These are phyloP conservation scores for Mortierella sp. DNA, from an alignment of 371 early-diverging fungal species.

Conservation along the genomic window DNA sequence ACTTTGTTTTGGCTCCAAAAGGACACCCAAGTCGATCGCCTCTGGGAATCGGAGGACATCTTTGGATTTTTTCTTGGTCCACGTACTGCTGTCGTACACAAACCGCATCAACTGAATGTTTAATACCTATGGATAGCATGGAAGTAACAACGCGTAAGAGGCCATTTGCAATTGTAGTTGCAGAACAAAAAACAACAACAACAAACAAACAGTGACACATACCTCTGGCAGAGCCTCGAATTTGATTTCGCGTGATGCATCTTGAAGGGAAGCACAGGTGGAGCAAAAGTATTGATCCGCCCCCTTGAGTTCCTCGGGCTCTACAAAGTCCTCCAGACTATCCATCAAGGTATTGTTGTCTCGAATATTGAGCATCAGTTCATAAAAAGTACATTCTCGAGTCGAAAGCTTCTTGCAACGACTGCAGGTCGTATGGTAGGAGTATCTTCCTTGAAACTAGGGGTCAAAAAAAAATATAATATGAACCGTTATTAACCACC, in stretches of 20 bases:
- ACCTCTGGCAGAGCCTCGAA: conserved; percentile 44
- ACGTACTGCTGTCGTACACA: conserved; percentile 46
- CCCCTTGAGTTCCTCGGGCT: conserved; percentile 43
- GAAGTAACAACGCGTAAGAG: neutral
- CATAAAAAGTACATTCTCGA: conserved; percentile 42
- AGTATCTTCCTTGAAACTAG: conserved; percentile 52
- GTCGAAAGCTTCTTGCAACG: conserved; percentile 34
- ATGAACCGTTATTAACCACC: too few species aligned
- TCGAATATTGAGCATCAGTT: conserved; percentile 46
- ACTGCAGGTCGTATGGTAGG: conserved; percentile 49
- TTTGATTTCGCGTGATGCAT: conserved; percentile 48
- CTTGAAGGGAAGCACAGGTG: conserved; percentile 38
- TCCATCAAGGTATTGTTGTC: conserved; percentile 44
- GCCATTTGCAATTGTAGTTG: neutral
- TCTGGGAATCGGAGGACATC: conserved; percentile 47
- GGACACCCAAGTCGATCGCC: conserved; percentile 36
- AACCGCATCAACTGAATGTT: conserved; percentile 60
- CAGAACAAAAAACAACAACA: neutral
- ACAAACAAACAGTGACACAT: neutral
- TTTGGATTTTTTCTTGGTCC: conserved; percentile 55
- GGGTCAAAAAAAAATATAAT: neutral
- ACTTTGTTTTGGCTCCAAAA: conserved; percentile 13
- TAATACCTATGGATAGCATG: conserved; percentile 34
- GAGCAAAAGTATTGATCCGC: conserved; percentile 46
- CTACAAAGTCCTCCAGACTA: conserved; percentile 47